These are phyloP conservation scores for Globisporangium paddicum DNA, from an alignment of 352 stramenopile genomes.

Conservation along the genomic window DNA sequence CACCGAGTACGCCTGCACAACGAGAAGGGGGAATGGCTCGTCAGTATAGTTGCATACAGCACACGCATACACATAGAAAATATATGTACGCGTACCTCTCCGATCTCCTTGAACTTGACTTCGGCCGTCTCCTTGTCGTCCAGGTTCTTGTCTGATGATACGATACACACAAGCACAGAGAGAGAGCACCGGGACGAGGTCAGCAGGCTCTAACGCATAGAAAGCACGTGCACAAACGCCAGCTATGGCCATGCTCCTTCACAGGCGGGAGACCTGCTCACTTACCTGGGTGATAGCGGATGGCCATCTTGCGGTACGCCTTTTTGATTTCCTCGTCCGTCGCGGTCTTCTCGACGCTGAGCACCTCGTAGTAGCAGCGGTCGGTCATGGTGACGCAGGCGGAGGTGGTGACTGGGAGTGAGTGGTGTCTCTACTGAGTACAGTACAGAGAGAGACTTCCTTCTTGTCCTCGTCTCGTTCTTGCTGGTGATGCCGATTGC, in stretches of 20 bases:
- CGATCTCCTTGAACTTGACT: constrained; percentile 88
- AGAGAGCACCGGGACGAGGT: not conserved
- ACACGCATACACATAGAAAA: not conserved
- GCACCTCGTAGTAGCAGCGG: constrained; percentile 66
- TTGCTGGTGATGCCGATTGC: not conserved
- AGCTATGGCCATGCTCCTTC: not conserved
- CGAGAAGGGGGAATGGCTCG: not conserved
- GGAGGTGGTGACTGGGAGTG: not conserved
- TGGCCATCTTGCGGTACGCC: constrained; percentile 83
- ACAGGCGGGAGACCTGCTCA: not conserved
- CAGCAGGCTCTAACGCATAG: not conserved
- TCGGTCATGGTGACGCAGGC: constrained; percentile 29
- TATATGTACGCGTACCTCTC: constrained; percentile 38
- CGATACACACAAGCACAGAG: not conserved
- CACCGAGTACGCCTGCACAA: constrained; percentile 80
- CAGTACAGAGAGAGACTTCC: not conserved
- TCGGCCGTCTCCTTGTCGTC: constrained; percentile 86
- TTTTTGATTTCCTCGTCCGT: constrained; percentile 79
- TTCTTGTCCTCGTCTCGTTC: too few species aligned
- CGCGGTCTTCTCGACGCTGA: constrained; percentile 63
- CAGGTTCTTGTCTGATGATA: constrained; percentile 80
- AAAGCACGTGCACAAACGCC: not conserved
- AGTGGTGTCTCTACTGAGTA: not conserved
- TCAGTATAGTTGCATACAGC: not conserved
- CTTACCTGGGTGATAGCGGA: constrained; percentile 87